These are phyloP conservation scores for Trichosanthes truncata DNA, from an alignment of 306 rosid species.

Conservation along the genomic window DNA sequence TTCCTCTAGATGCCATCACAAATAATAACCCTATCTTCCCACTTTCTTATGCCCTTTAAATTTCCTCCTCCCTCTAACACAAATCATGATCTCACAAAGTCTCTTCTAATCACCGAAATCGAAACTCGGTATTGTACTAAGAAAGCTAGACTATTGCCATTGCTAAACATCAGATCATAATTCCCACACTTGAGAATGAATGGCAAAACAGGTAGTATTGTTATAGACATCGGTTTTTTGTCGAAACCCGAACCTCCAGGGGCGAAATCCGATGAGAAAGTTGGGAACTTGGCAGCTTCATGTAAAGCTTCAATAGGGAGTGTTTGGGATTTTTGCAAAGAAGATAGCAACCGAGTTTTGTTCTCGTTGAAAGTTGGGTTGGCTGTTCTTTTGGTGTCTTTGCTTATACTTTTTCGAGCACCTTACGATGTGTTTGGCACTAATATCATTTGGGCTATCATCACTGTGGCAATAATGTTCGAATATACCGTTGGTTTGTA, in stretches of 20 bases:
- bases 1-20: conserved; percentile 23
- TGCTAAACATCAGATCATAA: neutral
- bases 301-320: conserved; percentile 19
- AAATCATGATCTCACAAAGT: no score
- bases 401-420: conserved; percentile 46
- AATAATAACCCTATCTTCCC: neutral
- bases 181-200: conserved; percentile 34
- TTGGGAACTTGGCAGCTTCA: conserved; percentile 5
- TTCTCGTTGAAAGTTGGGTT: conserved; percentile 66
- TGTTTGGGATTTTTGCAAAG: conserved; percentile 38
- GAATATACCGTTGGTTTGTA: conserved; percentile 72
- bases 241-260: conserved; percentile 6
- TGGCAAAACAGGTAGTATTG: conserved; percentile 32
- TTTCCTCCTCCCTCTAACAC: neutral
- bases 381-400: conserved; percentile 55
- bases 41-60: conserved; percentile 25
- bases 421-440: conserved; percentile 55
- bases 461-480: conserved; percentile 63
- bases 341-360: conserved; percentile 41
- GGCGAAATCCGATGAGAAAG: conserved; percentile 9
- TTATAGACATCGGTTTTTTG: conserved; percentile 31
- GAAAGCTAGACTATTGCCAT: neutral
- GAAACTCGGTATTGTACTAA: neutral
- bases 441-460: conserved; percentile 65
- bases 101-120: neutral